Percentiles rank a stretch among this genome's conserved stretches.
phyloP scores from a whole-genome alignment of 139 green algal species.

The Bryopsis sp. region DNA sequence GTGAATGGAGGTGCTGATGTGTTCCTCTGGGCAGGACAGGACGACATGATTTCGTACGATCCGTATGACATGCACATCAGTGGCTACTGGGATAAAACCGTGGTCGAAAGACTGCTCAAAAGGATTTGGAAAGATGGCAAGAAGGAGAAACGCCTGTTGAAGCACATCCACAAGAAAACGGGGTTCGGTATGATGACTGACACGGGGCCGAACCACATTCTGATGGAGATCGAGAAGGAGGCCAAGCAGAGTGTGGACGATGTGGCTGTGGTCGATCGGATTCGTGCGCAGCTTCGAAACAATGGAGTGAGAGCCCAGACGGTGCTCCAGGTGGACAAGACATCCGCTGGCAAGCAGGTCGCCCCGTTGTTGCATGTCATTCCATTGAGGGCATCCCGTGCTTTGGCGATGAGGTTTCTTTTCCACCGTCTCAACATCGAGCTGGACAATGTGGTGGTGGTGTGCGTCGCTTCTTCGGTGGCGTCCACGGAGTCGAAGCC shows the following conservation, averaged over 20 bases:
- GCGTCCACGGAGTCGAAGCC: not conserved
- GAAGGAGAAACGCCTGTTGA: constrained; percentile 14
- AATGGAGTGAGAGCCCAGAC: not conserved
- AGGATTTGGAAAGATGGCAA: constrained; percentile 15
- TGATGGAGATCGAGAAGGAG: constrained; percentile 24
- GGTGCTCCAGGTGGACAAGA: constrained; percentile 32
- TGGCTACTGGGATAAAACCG: constrained; percentile 1
- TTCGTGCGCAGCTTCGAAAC: constrained; percentile 6
- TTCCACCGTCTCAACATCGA: constrained; percentile 35
- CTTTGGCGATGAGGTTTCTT: constrained; percentile 69
- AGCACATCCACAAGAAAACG: too few relatives aligned
- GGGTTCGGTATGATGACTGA: not conserved
- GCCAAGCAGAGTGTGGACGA: not conserved
- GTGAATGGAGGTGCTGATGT: constrained; percentile 12
- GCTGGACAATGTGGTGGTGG: constrained; percentile 23
- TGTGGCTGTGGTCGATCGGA: constrained; percentile 4
- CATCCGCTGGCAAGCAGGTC: not conserved
- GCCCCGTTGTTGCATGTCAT: constrained; percentile 61
- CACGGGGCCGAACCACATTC: constrained; percentile 19
- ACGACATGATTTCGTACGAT: constrained; percentile 18
- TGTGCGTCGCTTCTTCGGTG: constrained; percentile 15
- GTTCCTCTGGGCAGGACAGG: constrained; percentile 3
- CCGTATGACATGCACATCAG: constrained; percentile 16
- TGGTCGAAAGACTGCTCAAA: not conserved
- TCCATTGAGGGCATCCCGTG: constrained; percentile 55